Base-by-base conservation (phyloP, 257 asterid genomes). In the Plantago major region DNA sequence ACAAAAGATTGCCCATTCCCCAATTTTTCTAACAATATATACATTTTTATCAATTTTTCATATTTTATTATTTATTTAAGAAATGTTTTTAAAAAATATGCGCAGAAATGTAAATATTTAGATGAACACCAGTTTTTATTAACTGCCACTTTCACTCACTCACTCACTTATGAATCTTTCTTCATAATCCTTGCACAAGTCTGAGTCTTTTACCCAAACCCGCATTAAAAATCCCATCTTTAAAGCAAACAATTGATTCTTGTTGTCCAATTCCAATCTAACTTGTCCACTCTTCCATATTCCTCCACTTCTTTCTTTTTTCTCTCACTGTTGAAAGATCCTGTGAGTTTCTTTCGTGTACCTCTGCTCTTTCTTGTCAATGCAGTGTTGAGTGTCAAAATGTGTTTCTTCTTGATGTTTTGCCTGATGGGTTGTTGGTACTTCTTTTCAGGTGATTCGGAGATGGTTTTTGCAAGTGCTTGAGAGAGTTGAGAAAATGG, bases 231-330 rank as follows among this genome's bases (percentile, higher is more conserved):
- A 28, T 69, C 74, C 73, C 74, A 57, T 71, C 74, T 77, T 73
- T 66, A 54, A 81, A 85, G 79, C 84, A 78, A 81, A 70, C 69
- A 71, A 79, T 64, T 42, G 67, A 73, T 76, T 79, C 74, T 60
- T 67, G 62, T 42, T 55, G 60, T 11, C 26, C 14, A 67, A 43
- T 8, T 42, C 63, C 40, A 17, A 58, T 13, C 66, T 67, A 46
- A 68, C 62, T 38, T 61, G 9, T 75, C 51, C 51, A 53, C 66
- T 46, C 44, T 52, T n/a, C 40, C 40, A 33, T 33, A 33, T 33
- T 33, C 40, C 40, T 33, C 37, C 5, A 15, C 22, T 48, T 12
- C 11, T 9, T 43, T 42, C 37, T 14, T 61, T 19, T 52, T 37
- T 62, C 57, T 15, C 49, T 50, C 15, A 42, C 43, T 67, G 55